These are phyloP conservation scores for Brachypodium distachyon DNA, from an alignment of 202 grass and related monocot species.

Conservation along the genomic window DNA sequence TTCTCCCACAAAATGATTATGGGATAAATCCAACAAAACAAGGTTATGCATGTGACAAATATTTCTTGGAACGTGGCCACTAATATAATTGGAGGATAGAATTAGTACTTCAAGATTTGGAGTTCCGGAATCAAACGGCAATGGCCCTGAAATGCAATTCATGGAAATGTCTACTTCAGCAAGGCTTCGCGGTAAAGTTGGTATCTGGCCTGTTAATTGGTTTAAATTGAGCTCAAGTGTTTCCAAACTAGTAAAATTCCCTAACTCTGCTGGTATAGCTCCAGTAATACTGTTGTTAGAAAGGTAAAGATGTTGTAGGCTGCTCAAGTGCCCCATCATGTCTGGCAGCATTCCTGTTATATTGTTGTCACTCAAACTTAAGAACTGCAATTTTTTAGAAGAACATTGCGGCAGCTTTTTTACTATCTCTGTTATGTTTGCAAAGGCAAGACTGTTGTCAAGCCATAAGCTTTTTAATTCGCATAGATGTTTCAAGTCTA, in stretches of 20 bases:
- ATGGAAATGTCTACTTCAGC: neutral
- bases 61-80: neutral
- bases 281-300: constrained; percentile 5
- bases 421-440: constrained; percentile 6
- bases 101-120: neutral
- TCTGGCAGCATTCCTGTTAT: neutral
- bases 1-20: neutral
- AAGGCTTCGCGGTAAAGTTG: neutral
- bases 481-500: constrained; percentile 8
- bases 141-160: neutral
- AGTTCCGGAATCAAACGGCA: neutral
- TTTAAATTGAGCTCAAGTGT: neutral
- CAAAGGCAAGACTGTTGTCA: neutral
- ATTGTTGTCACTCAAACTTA: neutral
- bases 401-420: neutral
- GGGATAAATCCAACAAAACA: neutral
- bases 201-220: constrained; percentile 1
- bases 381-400: neutral
- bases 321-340: neutral
- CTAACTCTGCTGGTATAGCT: neutral
- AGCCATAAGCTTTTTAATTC: neutral
- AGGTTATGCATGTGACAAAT: neutral
- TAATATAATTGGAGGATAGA: neutral
- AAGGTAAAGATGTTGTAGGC: neutral
- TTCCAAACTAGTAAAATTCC: neutral